phyloP scores from a whole-genome alignment of 2,329 filamentous ascomycete species.

The Phialemonium atrogriseum region DNA sequence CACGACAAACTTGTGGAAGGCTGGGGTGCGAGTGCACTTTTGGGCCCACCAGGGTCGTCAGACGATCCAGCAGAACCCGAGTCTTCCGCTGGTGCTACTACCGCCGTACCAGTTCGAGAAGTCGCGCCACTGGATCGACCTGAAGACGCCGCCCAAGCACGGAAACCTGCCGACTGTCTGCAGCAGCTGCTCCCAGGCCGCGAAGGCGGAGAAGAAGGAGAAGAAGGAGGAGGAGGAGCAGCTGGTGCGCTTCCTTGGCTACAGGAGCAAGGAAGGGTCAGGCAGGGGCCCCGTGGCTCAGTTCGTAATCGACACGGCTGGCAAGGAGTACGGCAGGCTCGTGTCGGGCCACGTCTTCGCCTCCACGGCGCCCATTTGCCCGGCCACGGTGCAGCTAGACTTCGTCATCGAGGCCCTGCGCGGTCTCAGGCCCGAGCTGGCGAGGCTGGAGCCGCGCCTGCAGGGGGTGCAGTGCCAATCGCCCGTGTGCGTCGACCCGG shows the following conservation, averaged over 20 bases:
- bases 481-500: slow-evolving; percentile 21
- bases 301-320: slow-evolving; percentile 33
- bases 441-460: slow-evolving; percentile 13
- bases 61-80: slow-evolving; percentile 5
- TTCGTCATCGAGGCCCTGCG: slow-evolving; percentile 22
- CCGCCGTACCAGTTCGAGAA: slow-evolving; percentile 29
- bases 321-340: slow-evolving; percentile 22
- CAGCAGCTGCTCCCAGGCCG: neutral
- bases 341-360: slow-evolving; percentile 30
- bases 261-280: slow-evolving; percentile 1
- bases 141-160: slow-evolving; percentile 28
- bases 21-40: slow-evolving; percentile 2
- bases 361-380: slow-evolving; percentile 27
- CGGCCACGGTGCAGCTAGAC: slow-evolving; percentile 25
- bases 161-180: neutral
- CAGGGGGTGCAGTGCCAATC: slow-evolving; percentile 20
- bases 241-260: neutral
- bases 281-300: slow-evolving; percentile 11
- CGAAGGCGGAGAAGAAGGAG: too few relatives aligned
- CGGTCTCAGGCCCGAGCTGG: slow-evolving; percentile 19
- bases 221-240: neutral
- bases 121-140: slow-evolving; percentile 32
- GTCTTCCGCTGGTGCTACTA: slow-evolving; percentile 22
- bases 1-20: neutral
- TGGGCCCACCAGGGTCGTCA: slow-evolving; percentile 1